phyloP scores from a whole-genome alignment of 176 grass and related monocot species.

The Hordeum vulgare region MorexV3_pseudomolecules_assembly NC_058520.1:553498686-553499185 shows the following conservation, averaged over 20 bases:
- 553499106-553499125: slow-evolving; percentile 64
- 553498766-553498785: slow-evolving; percentile 24
- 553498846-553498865: slow-evolving; percentile 2
- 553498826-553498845: background rate
- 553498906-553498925: background rate
- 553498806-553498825: slow-evolving; percentile 1
- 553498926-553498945: background rate
- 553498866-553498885: slow-evolving; percentile 2
- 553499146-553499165: background rate
- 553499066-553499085: slow-evolving; percentile 58
- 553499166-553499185: background rate
- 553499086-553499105: slow-evolving; percentile 65
- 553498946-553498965: background rate
- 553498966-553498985: slow-evolving; percentile 74
- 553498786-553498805: slow-evolving; percentile 17
- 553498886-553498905: slow-evolving; percentile 2
- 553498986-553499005: slow-evolving; percentile 73
- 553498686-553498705: slow-evolving; percentile 19
- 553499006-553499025: slow-evolving; percentile 74
- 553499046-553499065: slow-evolving; percentile 80
- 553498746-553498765: background rate
- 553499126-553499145: slow-evolving; percentile 62
- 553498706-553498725: slow-evolving; percentile 41
- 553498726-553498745: background rate
- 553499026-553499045: slow-evolving; percentile 90